A percentile compares a stretch with the other conserved stretches of the same genome.
These are phyloP conservation scores for Crithidia acanthocephali DNA, from an alignment of 208 protist genomes.

Conservation along the genomic window DNA sequence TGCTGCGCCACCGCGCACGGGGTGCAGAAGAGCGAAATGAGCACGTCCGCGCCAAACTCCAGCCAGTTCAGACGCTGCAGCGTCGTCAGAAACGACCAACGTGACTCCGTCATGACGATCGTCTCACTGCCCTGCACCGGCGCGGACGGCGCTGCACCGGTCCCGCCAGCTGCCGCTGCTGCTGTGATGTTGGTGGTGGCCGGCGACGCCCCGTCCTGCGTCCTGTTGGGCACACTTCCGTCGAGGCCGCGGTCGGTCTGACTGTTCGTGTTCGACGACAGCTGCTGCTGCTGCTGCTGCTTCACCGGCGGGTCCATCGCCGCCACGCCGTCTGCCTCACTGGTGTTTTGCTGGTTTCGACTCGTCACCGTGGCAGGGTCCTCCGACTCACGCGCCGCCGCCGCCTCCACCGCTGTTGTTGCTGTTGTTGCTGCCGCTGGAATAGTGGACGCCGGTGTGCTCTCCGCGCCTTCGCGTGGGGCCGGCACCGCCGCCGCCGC, in stretches of 20 bases:
- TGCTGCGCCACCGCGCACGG: constrained; percentile 45
- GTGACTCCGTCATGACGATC: not conserved
- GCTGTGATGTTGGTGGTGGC: not conserved
- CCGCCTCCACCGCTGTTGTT: no score
- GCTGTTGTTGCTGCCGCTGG: no score
- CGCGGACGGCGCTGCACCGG: not conserved
- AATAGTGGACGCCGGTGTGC: no score
- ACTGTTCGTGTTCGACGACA: not conserved
- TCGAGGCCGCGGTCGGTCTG: not conserved
- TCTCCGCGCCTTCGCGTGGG: no score
- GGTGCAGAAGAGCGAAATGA: constrained; percentile 28
- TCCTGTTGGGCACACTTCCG: not conserved
- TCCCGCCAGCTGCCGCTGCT: not conserved
- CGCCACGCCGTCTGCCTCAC: not conserved
- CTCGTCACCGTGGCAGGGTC: no score
- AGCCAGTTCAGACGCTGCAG: not conserved
- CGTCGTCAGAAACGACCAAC: not conserved
- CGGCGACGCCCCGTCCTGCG: not conserved
- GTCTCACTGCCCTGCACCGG: not conserved
- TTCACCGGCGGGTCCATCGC: not conserved
- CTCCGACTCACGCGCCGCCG: no score
- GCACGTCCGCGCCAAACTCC: constrained; percentile 18
- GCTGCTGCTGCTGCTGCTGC: not conserved
- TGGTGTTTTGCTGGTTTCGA: not conserved
- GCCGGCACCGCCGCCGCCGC: no score